phyloP scores from a whole-genome alignment of 139 green algal genomes.

The Pleodorina starrii region DNA sequence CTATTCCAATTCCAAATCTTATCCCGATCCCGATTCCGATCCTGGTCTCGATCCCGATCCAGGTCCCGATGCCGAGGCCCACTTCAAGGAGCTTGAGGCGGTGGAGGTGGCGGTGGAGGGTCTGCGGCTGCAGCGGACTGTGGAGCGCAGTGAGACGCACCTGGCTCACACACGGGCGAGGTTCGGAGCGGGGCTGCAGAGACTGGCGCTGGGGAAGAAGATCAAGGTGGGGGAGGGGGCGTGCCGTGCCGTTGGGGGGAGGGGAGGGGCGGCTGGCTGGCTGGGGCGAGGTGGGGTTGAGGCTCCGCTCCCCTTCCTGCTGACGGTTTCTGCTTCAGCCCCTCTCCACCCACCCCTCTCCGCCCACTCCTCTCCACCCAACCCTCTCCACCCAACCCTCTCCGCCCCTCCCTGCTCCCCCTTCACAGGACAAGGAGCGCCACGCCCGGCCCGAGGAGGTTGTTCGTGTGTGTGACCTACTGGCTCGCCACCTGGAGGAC shows the following conservation, averaged over 20 bases:
- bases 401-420: background rate
- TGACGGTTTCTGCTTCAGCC: no score
- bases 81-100: conserved; percentile 59
- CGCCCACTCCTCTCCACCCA: background rate
- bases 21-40: no score
- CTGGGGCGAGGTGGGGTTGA: background rate
- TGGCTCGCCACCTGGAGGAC: conserved; percentile 65
- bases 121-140: conserved; percentile 72
- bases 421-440: conserved; percentile 64
- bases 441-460: conserved; percentile 77
- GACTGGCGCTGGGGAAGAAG: conserved; percentile 53
- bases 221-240: conserved; percentile 41
- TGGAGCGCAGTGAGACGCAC: conserved; percentile 36
- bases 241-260: background rate
- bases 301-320: no score
- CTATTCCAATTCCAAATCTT: no score
- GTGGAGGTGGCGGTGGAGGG: conserved; percentile 73
- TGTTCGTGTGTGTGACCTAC: conserved; percentile 69
- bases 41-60: no score
- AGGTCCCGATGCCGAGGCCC: conserved; percentile 47
- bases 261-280: background rate
- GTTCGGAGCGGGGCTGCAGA: conserved; percentile 51
- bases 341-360: background rate
- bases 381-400: background rate
- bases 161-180: conserved; percentile 34